A percentile compares a stretch with the other conserved stretches of the same genome.
Evolutionary conservation across 2,329 filamentous ascomycete genomes (phyloP).

Genomic region (Cytospora paraplurivora): DNA sequence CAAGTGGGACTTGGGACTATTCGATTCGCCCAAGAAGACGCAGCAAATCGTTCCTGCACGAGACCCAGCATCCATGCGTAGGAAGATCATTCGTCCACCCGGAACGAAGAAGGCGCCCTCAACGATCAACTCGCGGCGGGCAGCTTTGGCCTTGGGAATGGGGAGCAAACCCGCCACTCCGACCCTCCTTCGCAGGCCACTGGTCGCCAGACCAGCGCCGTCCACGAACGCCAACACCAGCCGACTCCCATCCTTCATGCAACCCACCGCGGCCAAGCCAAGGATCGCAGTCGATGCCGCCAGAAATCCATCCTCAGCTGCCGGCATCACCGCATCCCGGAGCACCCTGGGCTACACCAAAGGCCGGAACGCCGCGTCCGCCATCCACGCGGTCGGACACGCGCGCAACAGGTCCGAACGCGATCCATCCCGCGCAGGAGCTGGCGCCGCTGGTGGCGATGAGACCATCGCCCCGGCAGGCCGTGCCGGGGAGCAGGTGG

Average conservation of each 20-base stretch:
- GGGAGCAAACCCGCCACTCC: conserved; percentile 33
- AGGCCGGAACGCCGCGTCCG: conserved; percentile 61
- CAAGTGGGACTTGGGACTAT: conserved; percentile 29
- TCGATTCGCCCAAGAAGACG: conserved; percentile 50
- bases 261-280: conserved; percentile 31
- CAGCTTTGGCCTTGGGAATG: conserved; percentile 56
- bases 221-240: conserved; percentile 31
- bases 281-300: conserved; percentile 38
- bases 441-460: conserved; percentile 41
- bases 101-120: conserved; percentile 41
- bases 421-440: conserved; percentile 36
- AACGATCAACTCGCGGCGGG: conserved; percentile 57
- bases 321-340: conserved; percentile 67
- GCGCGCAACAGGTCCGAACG: conserved; percentile 27
- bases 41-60: conserved; percentile 38
- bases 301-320: conserved; percentile 48
- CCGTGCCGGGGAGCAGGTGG: conserved; percentile 40
- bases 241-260: conserved; percentile 27
- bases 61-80: conserved; percentile 21
- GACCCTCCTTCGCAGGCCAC: conserved; percentile 32
- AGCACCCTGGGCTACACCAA: conserved; percentile 85
- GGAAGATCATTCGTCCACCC: conserved; percentile 27
- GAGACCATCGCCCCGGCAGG: conserved; percentile 52
- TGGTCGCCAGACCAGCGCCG: conserved; percentile 27
- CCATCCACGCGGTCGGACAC: conserved; percentile 41